These are phyloP conservation scores for Phlebiopsis flavidoalba DNA, from an alignment of 768 basidiomycete species.

Conservation along the genomic window DNA sequence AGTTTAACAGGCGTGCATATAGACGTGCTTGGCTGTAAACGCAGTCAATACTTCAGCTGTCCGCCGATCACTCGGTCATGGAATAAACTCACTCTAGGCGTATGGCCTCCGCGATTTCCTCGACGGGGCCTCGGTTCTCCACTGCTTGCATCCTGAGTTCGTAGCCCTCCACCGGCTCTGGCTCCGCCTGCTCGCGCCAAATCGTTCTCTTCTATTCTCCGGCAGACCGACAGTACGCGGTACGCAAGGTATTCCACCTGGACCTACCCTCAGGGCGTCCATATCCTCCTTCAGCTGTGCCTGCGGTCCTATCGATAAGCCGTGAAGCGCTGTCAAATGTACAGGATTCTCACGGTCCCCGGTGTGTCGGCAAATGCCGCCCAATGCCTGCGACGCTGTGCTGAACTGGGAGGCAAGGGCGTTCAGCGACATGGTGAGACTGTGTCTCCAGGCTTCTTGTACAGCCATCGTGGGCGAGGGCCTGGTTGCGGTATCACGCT, in stretches of 20 bases:
- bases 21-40: constrained; percentile 31
- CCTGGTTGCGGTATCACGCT: background rate
- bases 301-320: constrained; percentile 28
- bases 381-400: constrained; percentile 35
- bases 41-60: background rate
- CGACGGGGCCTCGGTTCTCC: constrained; percentile 30
- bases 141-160: constrained; percentile 27
- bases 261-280: constrained; percentile 23
- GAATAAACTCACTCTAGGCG: constrained; percentile 28
- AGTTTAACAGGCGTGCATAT: constrained; percentile 32
- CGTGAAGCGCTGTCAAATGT: constrained; percentile 16
- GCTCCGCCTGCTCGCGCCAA: constrained; percentile 3
- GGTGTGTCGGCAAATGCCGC: constrained; percentile 14
- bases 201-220: background rate
- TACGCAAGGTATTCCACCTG: constrained; percentile 16
- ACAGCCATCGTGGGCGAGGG: background rate
- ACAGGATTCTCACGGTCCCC: constrained; percentile 11
- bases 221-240: too few relatives aligned
- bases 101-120: constrained; percentile 25
- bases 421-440: constrained; percentile 32
- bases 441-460: constrained; percentile 24
- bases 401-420: constrained; percentile 36
- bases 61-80: background rate
- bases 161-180: constrained; percentile 8
- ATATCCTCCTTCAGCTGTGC: constrained; percentile 28